Conservation (phyloP, 2,329 filamentous ascomycete genomes). For the Apiospora kogelbergensis region DNA sequence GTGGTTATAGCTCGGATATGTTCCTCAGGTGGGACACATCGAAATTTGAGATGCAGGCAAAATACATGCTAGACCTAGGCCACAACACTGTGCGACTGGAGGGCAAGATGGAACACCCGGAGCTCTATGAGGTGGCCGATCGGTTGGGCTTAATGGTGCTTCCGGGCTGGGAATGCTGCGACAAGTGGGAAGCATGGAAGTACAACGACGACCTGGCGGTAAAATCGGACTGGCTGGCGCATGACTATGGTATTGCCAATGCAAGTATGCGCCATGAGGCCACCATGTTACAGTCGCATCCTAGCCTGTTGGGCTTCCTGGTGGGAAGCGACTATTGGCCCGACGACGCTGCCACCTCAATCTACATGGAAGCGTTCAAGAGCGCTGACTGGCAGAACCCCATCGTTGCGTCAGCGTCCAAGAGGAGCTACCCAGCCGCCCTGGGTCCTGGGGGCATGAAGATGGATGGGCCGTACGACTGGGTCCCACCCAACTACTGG, state of each 20-base stretch:
- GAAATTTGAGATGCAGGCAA: slow-evolving; percentile 48
- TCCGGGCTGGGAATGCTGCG: slow-evolving; percentile 66
- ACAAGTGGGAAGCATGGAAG: slow-evolving; percentile 66
- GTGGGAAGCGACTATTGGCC: slow-evolving; percentile 66
- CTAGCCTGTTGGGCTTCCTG: slow-evolving; percentile 57
- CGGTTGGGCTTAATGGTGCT: slow-evolving; percentile 61
- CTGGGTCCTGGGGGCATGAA: slow-evolving; percentile 62
- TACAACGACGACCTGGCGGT: slow-evolving; percentile 55
- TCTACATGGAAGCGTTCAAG: slow-evolving; percentile 52
- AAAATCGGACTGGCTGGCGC: slow-evolving; percentile 45
- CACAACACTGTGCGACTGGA: slow-evolving; percentile 64
- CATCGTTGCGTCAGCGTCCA: slow-evolving; percentile 57
- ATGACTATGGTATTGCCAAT: slow-evolving; percentile 56
- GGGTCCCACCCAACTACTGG: slow-evolving; percentile 67
- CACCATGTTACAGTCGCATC: slow-evolving; percentile 58
- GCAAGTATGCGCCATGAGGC: slow-evolving; percentile 60
- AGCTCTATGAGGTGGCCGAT: slow-evolving; percentile 60
- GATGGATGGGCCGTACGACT: slow-evolving; percentile 67
- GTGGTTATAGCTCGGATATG: slow-evolving; percentile 60
- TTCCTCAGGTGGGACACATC: slow-evolving; percentile 57
- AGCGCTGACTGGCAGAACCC: slow-evolving; percentile 55
- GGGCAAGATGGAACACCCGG: slow-evolving; percentile 63
- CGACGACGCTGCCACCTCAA: slow-evolving; percentile 51
- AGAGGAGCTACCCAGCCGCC: slow-evolving; percentile 49
- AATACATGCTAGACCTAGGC: slow-evolving; percentile 59